Evolutionary conservation across 495 filamentous ascomycete species (phyloP), one percentile per base, ranked within the genome.

Genomic region (Lasiosphaeriaceae sp.): DNA sequence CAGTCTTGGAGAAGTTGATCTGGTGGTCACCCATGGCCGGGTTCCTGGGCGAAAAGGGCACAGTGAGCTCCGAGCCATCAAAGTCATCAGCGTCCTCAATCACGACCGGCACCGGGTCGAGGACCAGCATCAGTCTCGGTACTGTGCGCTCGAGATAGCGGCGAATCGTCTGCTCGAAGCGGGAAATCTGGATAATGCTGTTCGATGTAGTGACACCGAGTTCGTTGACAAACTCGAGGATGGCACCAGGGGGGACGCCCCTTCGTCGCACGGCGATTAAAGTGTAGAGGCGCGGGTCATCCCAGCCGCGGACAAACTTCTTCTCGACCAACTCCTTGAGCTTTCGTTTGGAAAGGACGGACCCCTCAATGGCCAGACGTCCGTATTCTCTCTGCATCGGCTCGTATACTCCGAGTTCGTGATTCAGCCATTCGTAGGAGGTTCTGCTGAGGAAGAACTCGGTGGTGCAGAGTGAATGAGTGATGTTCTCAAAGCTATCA

Each of bases 211-310:
- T 91, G 21, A 96, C 92, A 21, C 92, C 92, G 31, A 96, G 85
- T 55, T 94, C 90, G 63, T 90, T 89, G 59, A 96, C 85, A 65
- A 96, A 96, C 47, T 86, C 82, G 37, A 93, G 82, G 20, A 96
- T 90, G 2, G 92, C 92, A 8, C 88, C 88, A 0, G 92, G 91
- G 3, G 92, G 92, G 7, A 96, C 79, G 66, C 92, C 90, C 37
- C 91, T 82, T 20, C 92, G 84, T 19, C 87, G 83, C 21, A 96
- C 81, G 5, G 83, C 90, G 52, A 93, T 90, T n/a, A 96, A 74
- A 0, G 92, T 96, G 74, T 89, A 95, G 4, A 96, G 83, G 17
- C 92, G 81, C 1, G 92, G 92, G 64, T 96, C 92, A 55, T 96
- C 89, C 89, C 91, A 96, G 54, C 83, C 88, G 11, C 86, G 80